Evolutionary conservation across 352 stramenopile genomes (phyloP), one percentile per base, ranked within the genome.

Genomic region (Globisporangium cylindrosporum): DNA sequence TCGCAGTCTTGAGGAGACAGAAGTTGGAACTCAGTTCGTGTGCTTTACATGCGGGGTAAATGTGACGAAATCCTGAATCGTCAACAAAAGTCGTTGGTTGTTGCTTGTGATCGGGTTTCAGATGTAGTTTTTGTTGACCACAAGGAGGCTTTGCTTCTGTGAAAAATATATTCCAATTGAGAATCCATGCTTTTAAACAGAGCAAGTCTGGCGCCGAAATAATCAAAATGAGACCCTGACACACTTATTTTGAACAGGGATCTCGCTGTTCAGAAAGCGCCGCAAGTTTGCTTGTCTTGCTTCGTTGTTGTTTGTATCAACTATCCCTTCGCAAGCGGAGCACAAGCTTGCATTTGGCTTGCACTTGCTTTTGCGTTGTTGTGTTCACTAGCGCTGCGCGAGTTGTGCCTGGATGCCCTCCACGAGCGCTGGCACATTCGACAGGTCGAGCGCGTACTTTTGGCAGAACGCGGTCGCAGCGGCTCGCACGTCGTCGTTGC

Each of bases 361-460:
- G 55, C 29, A 7, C 43, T 25, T 54, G 1, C n/a, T 7, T 59
- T 20, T 59, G 54, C 27, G 15, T 15, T 6, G 7, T 22, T 43
- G 49, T 43, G 49, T 3, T 25, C 22, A 12, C 15, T 84, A 78
- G 36, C 76, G 62, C 38, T 81, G 61, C 27, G 68, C 71, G 22
- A 90, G 53, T 38, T 90, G 77, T 12, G 73, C 63, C 46, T 84
- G 70, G 62, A 94, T 86, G 12, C 72, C 83, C 8, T 92, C 70
- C 58, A 89, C 75, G 34, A 94, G 75, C 29, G 78, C 70, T 46
- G 72, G 78, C 0, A 93, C 65, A 64, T 92, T 93, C 25, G 79
- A 74, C 46, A 78, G 25, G 41, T 86, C 81, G 36, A 94, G 62
- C 8, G 70, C 67, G 75, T 91, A 64, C 58, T 78, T 62, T 46